phyloP scores from a whole-genome alignment of 2,329 filamentous ascomycete species.

The Trichophyton equinum region DNA sequence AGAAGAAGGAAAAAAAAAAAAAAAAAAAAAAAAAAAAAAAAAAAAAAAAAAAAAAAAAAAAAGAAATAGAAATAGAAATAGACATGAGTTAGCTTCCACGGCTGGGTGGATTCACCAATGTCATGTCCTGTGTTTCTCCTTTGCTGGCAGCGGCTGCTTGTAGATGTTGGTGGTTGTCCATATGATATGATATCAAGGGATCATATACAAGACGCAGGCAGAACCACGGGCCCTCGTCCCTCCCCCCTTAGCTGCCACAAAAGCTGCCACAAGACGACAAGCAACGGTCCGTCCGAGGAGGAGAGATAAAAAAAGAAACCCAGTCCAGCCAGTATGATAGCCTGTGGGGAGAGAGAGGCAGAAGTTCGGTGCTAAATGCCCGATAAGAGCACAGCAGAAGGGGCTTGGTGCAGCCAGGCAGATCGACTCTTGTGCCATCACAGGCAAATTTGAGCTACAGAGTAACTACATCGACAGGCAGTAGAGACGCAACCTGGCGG shows the following conservation, averaged over 20 bases:
- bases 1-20: too few relatives aligned
- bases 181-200: too few relatives aligned
- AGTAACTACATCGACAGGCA: too few relatives aligned
- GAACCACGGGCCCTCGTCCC: too few relatives aligned
- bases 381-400: background rate
- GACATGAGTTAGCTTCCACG: background rate
- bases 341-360: too few relatives aligned
- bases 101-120: background rate
- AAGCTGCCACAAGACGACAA: background rate
- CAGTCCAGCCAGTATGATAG: too few relatives aligned
- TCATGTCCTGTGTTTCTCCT: too few relatives aligned
- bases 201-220: too few relatives aligned
- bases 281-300: background rate
- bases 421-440: background rate
- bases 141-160: too few relatives aligned
- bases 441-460: too few relatives aligned
- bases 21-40: background rate
- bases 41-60: background rate
- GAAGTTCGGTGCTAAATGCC: constrained; percentile 2
- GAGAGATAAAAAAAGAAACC: constrained; percentile 3
- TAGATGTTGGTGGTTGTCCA: too few relatives aligned
- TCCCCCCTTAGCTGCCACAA: background rate
- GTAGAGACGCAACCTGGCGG: background rate
- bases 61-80: background rate
- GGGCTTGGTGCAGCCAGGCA: background rate